These are phyloP conservation scores for Fusarium tuaranense DNA, from an alignment of 2,329 filamentous ascomycete species.

Conservation along the genomic window DNA sequence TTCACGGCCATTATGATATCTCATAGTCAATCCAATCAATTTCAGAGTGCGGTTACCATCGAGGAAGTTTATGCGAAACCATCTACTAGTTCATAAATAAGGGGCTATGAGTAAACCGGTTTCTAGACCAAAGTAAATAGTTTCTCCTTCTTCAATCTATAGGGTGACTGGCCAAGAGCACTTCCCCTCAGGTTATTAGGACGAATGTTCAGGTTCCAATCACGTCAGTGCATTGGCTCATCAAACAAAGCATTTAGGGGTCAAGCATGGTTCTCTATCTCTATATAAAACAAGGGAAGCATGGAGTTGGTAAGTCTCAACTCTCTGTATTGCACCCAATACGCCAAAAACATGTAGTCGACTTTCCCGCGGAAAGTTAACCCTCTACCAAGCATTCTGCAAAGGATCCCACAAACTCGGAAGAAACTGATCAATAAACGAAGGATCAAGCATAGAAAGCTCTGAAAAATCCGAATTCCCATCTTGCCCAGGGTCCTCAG, in stretches of 20 bases:
- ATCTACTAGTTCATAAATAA: neutral
- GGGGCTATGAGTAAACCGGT: neutral
- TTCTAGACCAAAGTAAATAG: neutral
- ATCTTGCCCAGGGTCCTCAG: conserved; percentile 33
- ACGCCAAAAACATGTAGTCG: neutral
- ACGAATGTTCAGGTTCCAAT: neutral
- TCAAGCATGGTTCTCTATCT: neutral
- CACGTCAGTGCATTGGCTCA: neutral
- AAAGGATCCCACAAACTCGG: conserved; percentile 52
- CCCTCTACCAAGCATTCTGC: conserved; percentile 47
- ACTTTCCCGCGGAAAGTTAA: neutral
- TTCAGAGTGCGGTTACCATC: neutral
- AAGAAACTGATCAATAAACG: conserved; percentile 51
- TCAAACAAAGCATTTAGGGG: neutral
- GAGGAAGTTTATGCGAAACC: neutral
- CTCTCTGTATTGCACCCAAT: neutral
- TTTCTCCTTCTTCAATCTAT: neutral
- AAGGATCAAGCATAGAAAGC: conserved; percentile 48
- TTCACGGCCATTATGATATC: neutral
- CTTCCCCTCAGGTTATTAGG: neutral
- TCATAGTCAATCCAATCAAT: neutral
- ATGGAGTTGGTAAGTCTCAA: too few species aligned
- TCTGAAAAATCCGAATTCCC: conserved; percentile 39
- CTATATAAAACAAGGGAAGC: neutral
- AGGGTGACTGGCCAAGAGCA: neutral